phyloP scores from a whole-genome alignment of 2,329 filamentous ascomycete species.

The Venturia aucupariae region DNA sequence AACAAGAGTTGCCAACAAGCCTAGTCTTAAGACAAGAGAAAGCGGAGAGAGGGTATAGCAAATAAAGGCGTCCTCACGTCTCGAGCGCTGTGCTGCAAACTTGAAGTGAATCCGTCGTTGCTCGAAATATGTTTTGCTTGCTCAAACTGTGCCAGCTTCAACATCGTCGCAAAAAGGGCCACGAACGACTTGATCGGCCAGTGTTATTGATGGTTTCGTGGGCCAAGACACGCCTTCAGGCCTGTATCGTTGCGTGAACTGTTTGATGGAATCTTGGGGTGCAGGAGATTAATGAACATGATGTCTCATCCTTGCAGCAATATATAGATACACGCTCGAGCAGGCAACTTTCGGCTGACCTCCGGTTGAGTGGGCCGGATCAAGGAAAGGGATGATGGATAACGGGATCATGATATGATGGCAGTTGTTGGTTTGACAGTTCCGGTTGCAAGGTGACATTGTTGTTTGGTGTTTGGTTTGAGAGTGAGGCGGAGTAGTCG shows the following conservation, averaged over 20 bases:
- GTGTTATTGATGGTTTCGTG: background rate
- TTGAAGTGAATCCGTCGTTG: background rate
- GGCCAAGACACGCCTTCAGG: background rate
- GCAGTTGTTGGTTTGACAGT: background rate
- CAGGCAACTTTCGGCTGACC: background rate
- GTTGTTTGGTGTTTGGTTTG: conserved; percentile 3
- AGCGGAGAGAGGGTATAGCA: background rate
- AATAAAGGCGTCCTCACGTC: background rate
- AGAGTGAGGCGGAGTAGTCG: background rate
- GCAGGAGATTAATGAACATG: background rate
- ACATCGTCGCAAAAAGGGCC: background rate
- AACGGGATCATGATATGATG: too few species aligned
- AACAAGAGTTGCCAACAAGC: conserved; percentile 6
- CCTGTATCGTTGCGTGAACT: conserved; percentile 1
- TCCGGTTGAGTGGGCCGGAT: background rate
- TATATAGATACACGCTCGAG: background rate
- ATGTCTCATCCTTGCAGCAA: conserved; percentile 8
- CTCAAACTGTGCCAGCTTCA: conserved; percentile 11
- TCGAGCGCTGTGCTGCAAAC: background rate
- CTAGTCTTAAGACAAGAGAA: conserved; percentile 1
- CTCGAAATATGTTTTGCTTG: background rate
- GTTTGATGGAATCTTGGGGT: conserved; percentile 3
- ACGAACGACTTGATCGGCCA: background rate
- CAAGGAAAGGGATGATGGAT: too few species aligned
- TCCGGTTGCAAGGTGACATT: background rate